These are phyloP conservation scores for Symbiodinium natans DNA, from an alignment of 73 alveolate species.

Conservation along the genomic window DNA sequence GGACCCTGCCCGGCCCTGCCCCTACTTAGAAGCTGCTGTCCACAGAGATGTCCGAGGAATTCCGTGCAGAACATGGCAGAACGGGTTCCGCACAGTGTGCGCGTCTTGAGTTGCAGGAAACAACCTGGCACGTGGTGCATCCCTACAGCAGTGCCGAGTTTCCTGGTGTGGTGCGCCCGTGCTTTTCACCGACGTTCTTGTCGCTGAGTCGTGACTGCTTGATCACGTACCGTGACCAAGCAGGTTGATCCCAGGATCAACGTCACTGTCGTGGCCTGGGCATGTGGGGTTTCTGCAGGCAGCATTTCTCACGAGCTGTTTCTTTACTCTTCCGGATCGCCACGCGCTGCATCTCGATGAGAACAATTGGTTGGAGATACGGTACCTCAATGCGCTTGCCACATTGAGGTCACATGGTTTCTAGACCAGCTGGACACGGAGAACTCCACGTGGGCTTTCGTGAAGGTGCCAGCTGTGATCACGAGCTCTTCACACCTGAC, in stretches of 20 bases:
- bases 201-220: background rate
- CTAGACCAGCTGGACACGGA: constrained; percentile 64
- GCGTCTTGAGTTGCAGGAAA: constrained; percentile 49
- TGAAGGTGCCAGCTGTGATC: constrained; percentile 3
- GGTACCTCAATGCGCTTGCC: background rate
- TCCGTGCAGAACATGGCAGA: no score
- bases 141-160: constrained; percentile 80
- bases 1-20: no score
- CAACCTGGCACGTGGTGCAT: constrained; percentile 93
- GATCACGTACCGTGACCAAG: no score
- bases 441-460: constrained; percentile 88
- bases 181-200: background rate
- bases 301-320: no score
- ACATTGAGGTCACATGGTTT: constrained; percentile 70
- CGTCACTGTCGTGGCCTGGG: constrained; percentile 36
- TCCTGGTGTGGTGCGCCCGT: constrained; percentile 53
- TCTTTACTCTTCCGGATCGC: no score
- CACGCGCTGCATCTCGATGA: no score
- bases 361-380: no score
- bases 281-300: background rate
- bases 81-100: no score
- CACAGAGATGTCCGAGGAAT: no score
- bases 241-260: constrained; percentile 82
- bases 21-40: no score
- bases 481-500: background rate